Evolutionary conservation across 148 eudicot species (phyloP).

Genomic region (Bassia scoparia): DNA sequence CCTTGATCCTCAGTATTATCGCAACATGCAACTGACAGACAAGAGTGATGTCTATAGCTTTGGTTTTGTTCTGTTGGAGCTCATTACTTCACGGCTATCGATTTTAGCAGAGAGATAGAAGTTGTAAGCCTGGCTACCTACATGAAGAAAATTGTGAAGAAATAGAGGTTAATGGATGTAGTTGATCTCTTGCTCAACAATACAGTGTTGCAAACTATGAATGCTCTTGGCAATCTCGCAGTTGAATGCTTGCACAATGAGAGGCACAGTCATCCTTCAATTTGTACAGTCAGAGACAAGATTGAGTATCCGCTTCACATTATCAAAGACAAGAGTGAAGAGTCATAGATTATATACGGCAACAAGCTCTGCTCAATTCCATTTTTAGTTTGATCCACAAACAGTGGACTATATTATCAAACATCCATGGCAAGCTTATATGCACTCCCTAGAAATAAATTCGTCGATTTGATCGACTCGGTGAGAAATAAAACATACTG

Average conservation of each 20-base stretch:
- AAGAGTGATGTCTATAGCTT: constrained; percentile 65
- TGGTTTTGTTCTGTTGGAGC: constrained; percentile 56
- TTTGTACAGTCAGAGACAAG: constrained; percentile 50
- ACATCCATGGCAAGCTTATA: no score
- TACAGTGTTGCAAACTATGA: constrained; percentile 45
- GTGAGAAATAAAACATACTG: no score
- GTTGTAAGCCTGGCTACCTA: constrained; percentile 46
- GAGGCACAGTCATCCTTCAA: constrained; percentile 52
- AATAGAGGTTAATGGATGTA: constrained; percentile 34
- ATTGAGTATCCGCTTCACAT: constrained; percentile 48
- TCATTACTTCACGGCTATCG: constrained; percentile 48
- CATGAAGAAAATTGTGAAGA: constrained; percentile 32
- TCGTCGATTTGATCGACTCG: no score
- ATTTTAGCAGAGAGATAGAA: constrained; percentile 46
- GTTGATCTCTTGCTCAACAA: constrained; percentile 40
- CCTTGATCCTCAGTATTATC: constrained; percentile 56
- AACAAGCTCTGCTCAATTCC: no score
- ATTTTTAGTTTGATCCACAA: no score
- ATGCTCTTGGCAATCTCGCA: constrained; percentile 40
- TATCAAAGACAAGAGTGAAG: constrained; percentile 21
- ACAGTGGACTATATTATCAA: no score
- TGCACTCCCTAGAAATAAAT: no score
- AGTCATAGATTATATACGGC: not conserved
- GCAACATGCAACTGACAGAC: constrained; percentile 47
- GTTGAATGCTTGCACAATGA: constrained; percentile 44